Evolutionary conservation across 306 rosid species (phyloP).

Genomic region (Pyrus communis): DNA sequence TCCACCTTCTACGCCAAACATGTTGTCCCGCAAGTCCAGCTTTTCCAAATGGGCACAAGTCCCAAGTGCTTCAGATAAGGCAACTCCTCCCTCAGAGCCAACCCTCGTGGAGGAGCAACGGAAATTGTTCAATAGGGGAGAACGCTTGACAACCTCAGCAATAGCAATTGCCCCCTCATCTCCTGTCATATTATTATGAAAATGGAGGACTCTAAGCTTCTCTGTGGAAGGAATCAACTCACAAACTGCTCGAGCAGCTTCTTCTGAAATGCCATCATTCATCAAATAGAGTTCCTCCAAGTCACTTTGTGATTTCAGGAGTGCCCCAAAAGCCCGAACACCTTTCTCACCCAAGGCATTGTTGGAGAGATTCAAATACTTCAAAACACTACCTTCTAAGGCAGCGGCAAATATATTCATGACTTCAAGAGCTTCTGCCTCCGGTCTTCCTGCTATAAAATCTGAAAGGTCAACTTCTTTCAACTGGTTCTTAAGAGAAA

Average conservation of each 20-base stretch:
- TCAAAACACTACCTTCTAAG: constrained; percentile 58
- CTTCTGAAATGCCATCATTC: constrained; percentile 82
- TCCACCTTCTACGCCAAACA: constrained; percentile 82
- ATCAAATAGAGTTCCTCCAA: constrained; percentile 81
- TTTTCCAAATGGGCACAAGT: constrained; percentile 51
- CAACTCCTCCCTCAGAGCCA: constrained; percentile 73
- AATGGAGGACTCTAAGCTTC: constrained; percentile 68
- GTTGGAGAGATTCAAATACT: constrained; percentile 66
- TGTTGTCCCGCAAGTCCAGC: constrained; percentile 90
- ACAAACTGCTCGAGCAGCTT: constrained; percentile 72
- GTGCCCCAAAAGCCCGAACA: constrained; percentile 75
- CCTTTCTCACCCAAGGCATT: constrained; percentile 95
- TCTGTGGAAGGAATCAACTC: constrained; percentile 79
- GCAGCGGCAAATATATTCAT: constrained; percentile 74
- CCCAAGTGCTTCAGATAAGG: constrained; percentile 57
- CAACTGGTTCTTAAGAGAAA: constrained; percentile 60
- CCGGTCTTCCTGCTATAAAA: constrained; percentile 82
- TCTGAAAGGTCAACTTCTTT: constrained; percentile 78
- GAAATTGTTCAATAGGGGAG: constrained; percentile 64
- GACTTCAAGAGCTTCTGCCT: constrained; percentile 72
- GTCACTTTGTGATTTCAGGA: constrained; percentile 61
- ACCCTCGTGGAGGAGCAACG: constrained; percentile 86
- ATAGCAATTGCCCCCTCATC: constrained; percentile 75
- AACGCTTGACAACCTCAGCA: constrained; percentile 58
- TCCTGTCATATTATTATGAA: constrained; percentile 85